Conservation (phyloP, 2,329 filamentous ascomycete species). For the Ceratocystis cubensis region DNA sequence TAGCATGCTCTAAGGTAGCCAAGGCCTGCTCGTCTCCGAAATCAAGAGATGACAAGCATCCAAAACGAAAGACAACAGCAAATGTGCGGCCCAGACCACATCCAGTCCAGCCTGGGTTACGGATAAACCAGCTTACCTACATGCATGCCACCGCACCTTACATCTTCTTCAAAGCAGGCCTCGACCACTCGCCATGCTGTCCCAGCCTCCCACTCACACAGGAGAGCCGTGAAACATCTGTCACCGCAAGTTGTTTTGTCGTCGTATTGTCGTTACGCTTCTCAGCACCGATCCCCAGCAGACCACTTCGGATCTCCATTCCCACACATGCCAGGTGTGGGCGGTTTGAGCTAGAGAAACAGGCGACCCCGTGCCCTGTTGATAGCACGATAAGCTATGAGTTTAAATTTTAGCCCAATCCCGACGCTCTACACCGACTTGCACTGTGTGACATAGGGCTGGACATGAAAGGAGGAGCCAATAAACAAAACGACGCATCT, state of each 20-base stretch:
- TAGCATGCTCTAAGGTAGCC: not conserved
- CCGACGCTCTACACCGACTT: not conserved
- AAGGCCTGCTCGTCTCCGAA: not conserved
- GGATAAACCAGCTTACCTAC: not conserved
- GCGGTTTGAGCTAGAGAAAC: slow-evolving; percentile 7
- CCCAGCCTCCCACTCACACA: not conserved
- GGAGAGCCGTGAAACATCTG: not conserved
- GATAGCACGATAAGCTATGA: not conserved
- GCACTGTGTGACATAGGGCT: not conserved
- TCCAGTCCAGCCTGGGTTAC: not conserved
- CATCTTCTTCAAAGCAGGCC: not conserved
- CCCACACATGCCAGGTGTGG: not conserved
- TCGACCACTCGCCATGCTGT: not conserved
- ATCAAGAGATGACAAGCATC: too few relatives aligned
- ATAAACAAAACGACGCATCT: too few relatives aligned
- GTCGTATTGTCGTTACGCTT: not conserved
- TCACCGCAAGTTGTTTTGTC: not conserved
- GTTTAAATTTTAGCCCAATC: slow-evolving; percentile 1
- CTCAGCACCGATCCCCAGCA: not conserved
- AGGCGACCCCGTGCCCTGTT: slow-evolving; percentile 10
- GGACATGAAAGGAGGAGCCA: not conserved
- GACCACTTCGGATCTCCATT: slow-evolving; percentile 1
- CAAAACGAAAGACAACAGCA: too few relatives aligned
- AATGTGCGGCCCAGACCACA: not conserved
- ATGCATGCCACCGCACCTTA: not conserved